A percentile compares a stretch with the other conserved stretches of the same genome.
Conservation (phyloP, 2,329 filamentous ascomycete genomes). For the Fusarium sp. region DNA sequence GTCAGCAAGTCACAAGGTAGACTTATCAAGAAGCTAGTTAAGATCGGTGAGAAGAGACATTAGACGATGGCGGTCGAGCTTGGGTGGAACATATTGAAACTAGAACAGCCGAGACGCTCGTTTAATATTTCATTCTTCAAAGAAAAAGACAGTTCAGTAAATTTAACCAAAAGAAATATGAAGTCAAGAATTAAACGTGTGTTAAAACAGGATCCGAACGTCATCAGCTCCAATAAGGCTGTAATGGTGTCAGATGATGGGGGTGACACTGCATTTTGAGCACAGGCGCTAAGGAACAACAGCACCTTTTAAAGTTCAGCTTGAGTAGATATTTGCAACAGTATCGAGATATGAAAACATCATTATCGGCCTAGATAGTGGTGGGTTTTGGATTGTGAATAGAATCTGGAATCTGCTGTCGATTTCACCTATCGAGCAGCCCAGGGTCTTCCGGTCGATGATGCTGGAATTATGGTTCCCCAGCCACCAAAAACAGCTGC, state of each 20-base stretch:
- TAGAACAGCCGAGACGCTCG: neutral
- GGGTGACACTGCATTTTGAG: constrained; percentile 20
- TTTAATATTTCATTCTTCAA: too few species aligned
- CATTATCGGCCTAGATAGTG: too few species aligned
- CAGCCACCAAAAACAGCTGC: neutral
- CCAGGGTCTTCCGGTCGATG: neutral
- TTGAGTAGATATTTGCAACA: too few species aligned
- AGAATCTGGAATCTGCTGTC: too few species aligned
- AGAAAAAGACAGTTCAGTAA: neutral
- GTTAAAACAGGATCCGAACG: constrained; percentile 7
- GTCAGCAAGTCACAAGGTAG: constrained; percentile 19
- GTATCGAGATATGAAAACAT: too few species aligned
- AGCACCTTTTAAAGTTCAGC: neutral
- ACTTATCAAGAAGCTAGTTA: constrained; percentile 2
- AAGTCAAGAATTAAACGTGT: neutral
- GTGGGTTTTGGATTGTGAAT: too few species aligned
- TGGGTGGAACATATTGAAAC: neutral
- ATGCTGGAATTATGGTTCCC: neutral
- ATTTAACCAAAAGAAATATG: neutral
- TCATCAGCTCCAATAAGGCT: constrained; percentile 21
- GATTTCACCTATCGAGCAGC: too few species aligned
- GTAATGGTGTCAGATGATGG: constrained; percentile 7
- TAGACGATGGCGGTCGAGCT: neutral
- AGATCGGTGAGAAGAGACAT: constrained; percentile 1
- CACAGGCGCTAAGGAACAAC: constrained; percentile 6